A percentile compares a stretch with the other conserved stretches of the same genome.
phyloP scores from a whole-genome alignment of 805 yeast species.

The Pichia occidentalis region DNA sequence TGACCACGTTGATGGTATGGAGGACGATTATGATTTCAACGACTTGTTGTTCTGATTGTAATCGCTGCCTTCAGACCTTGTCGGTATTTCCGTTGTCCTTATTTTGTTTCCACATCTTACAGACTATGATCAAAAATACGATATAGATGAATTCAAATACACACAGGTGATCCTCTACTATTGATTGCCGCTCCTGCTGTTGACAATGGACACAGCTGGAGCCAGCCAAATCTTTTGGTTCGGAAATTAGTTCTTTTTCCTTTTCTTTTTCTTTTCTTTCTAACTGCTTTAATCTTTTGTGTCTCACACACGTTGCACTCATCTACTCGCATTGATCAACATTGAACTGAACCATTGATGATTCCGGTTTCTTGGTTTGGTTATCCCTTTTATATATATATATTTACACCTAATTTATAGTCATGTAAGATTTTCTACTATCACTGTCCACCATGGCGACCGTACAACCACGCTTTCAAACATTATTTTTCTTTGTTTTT shows the following conservation, averaged over 20 bases:
- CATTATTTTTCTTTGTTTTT: no score
- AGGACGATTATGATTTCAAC: conserved; percentile 14
- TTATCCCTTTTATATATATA: neutral
- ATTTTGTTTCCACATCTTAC: neutral
- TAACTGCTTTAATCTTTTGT: no score
- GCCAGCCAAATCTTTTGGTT: no score
- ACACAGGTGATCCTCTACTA: conserved; percentile 1
- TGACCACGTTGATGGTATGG: conserved; percentile 12
- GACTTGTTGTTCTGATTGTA: conserved; percentile 12
- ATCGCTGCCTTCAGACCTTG: conserved; percentile 7
- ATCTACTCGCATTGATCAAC: no score
- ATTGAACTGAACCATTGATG: no score
- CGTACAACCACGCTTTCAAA: no score
- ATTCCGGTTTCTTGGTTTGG: no score
- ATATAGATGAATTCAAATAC: neutral
- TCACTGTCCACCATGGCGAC: no score
- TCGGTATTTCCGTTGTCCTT: neutral
- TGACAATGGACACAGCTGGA: no score
- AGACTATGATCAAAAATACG: neutral
- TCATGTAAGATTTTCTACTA: no score
- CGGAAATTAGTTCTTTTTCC: neutral
- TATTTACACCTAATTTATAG: neutral
- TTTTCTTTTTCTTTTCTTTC: conserved; percentile 1
- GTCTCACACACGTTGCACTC: no score
- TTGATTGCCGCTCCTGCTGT: no score